Evolutionary conservation across 2,329 filamentous ascomycete species (phyloP).

Genomic region (Aspergillus bombycis): DNA sequence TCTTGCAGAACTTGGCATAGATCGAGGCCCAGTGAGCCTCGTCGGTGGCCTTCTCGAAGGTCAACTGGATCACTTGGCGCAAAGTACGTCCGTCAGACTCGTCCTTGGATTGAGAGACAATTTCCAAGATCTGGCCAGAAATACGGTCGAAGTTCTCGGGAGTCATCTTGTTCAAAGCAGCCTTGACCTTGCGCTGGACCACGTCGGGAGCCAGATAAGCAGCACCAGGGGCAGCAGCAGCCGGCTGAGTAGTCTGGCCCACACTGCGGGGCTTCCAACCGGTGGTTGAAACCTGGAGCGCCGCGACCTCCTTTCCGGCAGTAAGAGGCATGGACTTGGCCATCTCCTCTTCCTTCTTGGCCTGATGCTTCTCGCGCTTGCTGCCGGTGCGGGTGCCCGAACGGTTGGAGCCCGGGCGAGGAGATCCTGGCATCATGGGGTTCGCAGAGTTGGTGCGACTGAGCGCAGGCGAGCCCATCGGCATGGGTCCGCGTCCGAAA

Average conservation of each 20-base stretch:
- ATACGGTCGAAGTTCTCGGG: conserved; percentile 98
- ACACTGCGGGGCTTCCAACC: conserved; percentile 91
- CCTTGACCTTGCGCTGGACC: conserved; percentile 99
- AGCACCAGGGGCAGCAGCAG: conserved; percentile 52
- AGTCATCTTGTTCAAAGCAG: conserved; percentile 99
- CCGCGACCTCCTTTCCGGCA: conserved; percentile 77
- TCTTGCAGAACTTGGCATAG: conserved; percentile 98
- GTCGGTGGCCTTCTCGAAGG: conserved; percentile 98
- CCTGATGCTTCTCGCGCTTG: conserved; percentile 53
- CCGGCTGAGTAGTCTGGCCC: conserved; percentile 41
- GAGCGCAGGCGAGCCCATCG: conserved; percentile 66
- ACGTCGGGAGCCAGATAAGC: conserved; percentile 80
- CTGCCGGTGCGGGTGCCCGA: conserved; percentile 52
- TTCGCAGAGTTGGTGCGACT: conserved; percentile 64
- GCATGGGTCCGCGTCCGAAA: conserved; percentile 65
- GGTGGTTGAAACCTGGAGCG: conserved; percentile 69
- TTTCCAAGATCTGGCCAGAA: conserved; percentile 86
- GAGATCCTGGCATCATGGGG: conserved; percentile 66
- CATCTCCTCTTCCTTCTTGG: conserved; percentile 67
- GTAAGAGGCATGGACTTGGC: conserved; percentile 93
- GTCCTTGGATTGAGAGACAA: conserved; percentile 93
- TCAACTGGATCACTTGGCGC: conserved; percentile 96
- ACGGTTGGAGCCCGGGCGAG: conserved; percentile 67
- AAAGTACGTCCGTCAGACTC: conserved; percentile 92
- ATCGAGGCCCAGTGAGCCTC: conserved; percentile 98